Evolutionary conservation across 1,284 basidiomycete genomes (phyloP), one percentile per base, ranked within the genome.

Genomic region (Phellopilus nigrolimitatus): DNA sequence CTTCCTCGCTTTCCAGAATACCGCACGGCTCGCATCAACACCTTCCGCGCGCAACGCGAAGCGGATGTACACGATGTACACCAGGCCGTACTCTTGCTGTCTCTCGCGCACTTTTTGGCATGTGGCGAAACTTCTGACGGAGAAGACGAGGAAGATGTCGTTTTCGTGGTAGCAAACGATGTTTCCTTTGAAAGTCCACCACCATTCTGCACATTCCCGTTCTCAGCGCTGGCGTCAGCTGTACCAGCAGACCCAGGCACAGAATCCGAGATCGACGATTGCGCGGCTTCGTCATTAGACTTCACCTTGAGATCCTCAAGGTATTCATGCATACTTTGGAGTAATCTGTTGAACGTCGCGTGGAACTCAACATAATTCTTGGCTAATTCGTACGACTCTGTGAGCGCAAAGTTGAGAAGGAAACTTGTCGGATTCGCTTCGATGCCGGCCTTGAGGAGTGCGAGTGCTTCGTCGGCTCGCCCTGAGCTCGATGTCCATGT

Each of bases 361-460:
- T 89, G 87, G 38, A 88, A 85, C 51, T 83, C 84, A 1, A 76
- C 62, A 53, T 76, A 74, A 49, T 90, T 84, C 51, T 82, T 62
- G 37, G 75, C 73, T 37, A 75, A 68, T 67, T 98, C 95, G 55
- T 87, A 80, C 1, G 77, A 72, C 66, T 98, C 95, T n/a, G 84
- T 84, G 56, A 88, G 88, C 0, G 92, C 88, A 66, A 94, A 97
- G 42, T 85, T 88, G 15, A 99, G 75, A 0, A 97, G 75, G 65
- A 91, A 92, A 65, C 94, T 95, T 34, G 80, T 73, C 0, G 93
- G 87, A 65, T 94, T 97, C 8, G 94, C 94, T 56, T 92, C 84
- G 53, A 95, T 79, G 2, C 95, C 95, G 2, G 84, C 77, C 66
- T 88, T 88, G 49, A 97, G 75, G 49, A 91, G 81, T n/a, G 78